Evolutionary conservation across 805 yeast genomes (phyloP).

Genomic region (Maudiozyma pseudohumilis): DNA sequence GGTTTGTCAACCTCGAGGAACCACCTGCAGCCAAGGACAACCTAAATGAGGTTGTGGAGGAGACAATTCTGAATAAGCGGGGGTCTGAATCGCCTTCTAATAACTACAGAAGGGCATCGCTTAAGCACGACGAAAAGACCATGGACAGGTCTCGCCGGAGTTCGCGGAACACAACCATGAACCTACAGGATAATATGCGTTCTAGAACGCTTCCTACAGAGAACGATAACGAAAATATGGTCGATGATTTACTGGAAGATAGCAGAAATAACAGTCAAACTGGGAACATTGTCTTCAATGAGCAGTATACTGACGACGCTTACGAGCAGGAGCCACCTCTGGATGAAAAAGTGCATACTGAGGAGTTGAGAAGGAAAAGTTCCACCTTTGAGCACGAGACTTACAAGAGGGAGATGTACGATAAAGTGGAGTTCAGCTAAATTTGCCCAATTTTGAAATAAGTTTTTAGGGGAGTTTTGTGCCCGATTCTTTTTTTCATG

Average conservation of each 20-base stretch:
- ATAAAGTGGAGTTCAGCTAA: conserved; percentile 10
- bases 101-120: conserved; percentile 3
- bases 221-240: not conserved
- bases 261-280: not conserved
- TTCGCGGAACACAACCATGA: not conserved
- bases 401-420: conserved; percentile 12
- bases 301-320: not conserved
- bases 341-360: not conserved
- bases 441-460: too few relatives aligned
- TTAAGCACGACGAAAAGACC: not conserved
- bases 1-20: conserved; percentile 4
- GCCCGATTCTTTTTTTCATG: too few relatives aligned
- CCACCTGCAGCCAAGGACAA: conserved; percentile 7
- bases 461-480: too few relatives aligned
- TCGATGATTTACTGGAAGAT: not conserved
- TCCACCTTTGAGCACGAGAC: conserved; percentile 17
- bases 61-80: conserved; percentile 4
- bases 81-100: conserved; percentile 1
- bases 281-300: not conserved
- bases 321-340: not conserved
- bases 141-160: not conserved
- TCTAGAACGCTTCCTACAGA: conserved; percentile 5
- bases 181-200: conserved; percentile 4
- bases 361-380: conserved; percentile 8
- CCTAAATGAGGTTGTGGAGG: conserved; percentile 3